These are phyloP conservation scores for Penicillium odoratum DNA, from an alignment of 495 filamentous ascomycete genomes.

Conservation along the genomic window DNA sequence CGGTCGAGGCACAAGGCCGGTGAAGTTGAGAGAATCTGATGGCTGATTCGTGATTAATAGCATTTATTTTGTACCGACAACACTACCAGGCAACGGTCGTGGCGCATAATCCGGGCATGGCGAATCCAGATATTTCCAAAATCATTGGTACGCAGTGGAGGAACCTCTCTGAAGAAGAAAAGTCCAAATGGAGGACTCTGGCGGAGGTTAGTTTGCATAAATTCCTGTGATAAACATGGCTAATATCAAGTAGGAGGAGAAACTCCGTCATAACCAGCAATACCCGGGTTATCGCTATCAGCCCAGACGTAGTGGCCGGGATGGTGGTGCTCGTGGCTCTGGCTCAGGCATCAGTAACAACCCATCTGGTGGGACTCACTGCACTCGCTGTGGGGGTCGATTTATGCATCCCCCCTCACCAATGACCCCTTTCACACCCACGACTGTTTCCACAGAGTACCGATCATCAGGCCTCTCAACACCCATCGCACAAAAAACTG, in stretches of 20 bases:
- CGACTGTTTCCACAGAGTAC: slow-evolving; percentile 10
- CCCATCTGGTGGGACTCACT: slow-evolving; percentile 39
- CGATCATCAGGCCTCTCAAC: slow-evolving; percentile 21
- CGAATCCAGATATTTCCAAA: slow-evolving; percentile 97
- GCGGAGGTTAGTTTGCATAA: slow-evolving; percentile 63
- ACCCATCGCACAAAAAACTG: slow-evolving; percentile 15
- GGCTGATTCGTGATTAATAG: slow-evolving; percentile 49
- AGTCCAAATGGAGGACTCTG: slow-evolving; percentile 83
- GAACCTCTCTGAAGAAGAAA: slow-evolving; percentile 68
- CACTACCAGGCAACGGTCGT: slow-evolving; percentile 84
- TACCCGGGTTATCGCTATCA: slow-evolving; percentile 96
- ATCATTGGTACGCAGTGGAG: slow-evolving; percentile 96
- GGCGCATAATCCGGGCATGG: slow-evolving; percentile 77
- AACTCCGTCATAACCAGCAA: slow-evolving; percentile 81
- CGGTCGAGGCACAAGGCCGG: not conserved
- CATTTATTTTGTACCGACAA: slow-evolving; percentile 97
- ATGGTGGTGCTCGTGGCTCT: slow-evolving; percentile 33
- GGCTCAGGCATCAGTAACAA: slow-evolving; percentile 42
- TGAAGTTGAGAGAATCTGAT: slow-evolving; percentile 1
- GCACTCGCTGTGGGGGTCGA: slow-evolving; percentile 45
- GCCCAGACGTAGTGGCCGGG: slow-evolving; percentile 73
- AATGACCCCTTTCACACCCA: slow-evolving; percentile 37
- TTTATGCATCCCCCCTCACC: slow-evolving; percentile 51
- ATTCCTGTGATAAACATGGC: not conserved
- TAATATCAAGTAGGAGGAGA: slow-evolving; percentile 69